These are phyloP conservation scores for Fusarium tupiense DNA, from an alignment of 2,329 filamentous ascomycete genomes.

Conservation along the genomic window DNA sequence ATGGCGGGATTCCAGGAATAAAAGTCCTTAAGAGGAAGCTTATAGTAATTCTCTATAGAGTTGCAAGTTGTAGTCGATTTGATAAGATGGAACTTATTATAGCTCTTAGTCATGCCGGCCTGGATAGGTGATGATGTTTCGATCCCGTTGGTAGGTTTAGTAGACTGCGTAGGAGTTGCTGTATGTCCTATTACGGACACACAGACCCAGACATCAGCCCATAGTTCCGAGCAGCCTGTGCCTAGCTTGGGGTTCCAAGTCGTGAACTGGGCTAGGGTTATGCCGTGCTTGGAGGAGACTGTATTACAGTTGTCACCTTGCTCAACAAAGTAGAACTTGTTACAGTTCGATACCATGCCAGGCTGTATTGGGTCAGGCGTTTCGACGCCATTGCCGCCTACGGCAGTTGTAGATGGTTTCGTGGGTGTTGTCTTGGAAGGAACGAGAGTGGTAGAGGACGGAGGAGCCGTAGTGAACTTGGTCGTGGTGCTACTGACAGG, in stretches of 20 bases:
- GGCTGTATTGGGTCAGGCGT: background rate
- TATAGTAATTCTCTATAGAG: too few species aligned
- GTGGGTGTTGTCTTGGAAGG: background rate
- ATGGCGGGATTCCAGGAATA: too few species aligned
- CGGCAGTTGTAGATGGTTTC: background rate
- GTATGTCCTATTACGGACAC: background rate
- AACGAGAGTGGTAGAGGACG: background rate
- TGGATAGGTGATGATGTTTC: background rate
- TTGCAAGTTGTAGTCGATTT: too few species aligned
- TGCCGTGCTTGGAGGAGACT: slow-evolving; percentile 5
- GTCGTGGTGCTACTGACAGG: background rate
- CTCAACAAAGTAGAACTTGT: slow-evolving; percentile 38
- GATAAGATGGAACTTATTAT: background rate
- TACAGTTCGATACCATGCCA: slow-evolving; percentile 33
- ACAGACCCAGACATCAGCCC: background rate
- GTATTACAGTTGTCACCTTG: slow-evolving; percentile 36
- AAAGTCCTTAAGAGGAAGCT: too few species aligned
- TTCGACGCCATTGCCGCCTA: background rate
- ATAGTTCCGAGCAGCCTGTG: background rate
- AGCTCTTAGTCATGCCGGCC: background rate
- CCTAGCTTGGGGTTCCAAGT: background rate
- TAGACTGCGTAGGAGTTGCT: background rate
- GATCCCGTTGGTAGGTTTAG: background rate
- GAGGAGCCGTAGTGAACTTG: background rate
- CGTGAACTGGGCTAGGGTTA: background rate